Percentiles rank a stretch among this genome's conserved stretches.
Conservation (phyloP, 352 stramenopile genomes). For the Phytophthora citricola region DNA sequence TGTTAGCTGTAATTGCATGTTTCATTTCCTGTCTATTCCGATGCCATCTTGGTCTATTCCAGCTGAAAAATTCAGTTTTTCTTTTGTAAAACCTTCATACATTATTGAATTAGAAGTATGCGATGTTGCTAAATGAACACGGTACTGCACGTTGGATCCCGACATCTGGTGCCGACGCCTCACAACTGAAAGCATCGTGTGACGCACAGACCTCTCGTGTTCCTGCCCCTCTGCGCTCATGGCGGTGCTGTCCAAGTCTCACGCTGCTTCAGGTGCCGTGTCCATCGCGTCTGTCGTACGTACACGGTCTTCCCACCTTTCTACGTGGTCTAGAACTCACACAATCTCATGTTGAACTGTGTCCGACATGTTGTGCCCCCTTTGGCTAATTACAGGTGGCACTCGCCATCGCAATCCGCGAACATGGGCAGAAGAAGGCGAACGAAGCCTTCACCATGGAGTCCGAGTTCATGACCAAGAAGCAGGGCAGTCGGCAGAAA, state of each 20-base stretch:
- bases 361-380: slow-evolving; percentile 16
- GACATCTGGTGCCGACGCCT: neutral
- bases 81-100: neutral
- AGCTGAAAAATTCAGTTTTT: neutral
- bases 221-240: slow-evolving; percentile 23
- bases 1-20: neutral
- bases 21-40: neutral
- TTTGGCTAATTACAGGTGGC: slow-evolving; percentile 42
- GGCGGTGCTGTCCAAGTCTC: slow-evolving; percentile 68
- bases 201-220: slow-evolving; percentile 4
- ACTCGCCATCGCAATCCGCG: slow-evolving; percentile 68
- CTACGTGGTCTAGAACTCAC: neutral
- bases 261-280: slow-evolving; percentile 43
- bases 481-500: slow-evolving; percentile 67
- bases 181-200: slow-evolving; percentile 36
- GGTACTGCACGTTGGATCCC: slow-evolving; percentile 7
- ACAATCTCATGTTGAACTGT: slow-evolving; percentile 1
- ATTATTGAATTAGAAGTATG: neutral
- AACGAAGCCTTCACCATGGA: slow-evolving; percentile 56
- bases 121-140: neutral
- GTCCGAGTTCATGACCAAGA: slow-evolving; percentile 82
- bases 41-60: neutral
- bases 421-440: slow-evolving; percentile 63
- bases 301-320: neutral
- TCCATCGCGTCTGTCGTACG: slow-evolving; percentile 58